Base-by-base conservation (phyloP, 2,329 filamentous ascomycete species). In the Aureobasidium musti region DNA sequence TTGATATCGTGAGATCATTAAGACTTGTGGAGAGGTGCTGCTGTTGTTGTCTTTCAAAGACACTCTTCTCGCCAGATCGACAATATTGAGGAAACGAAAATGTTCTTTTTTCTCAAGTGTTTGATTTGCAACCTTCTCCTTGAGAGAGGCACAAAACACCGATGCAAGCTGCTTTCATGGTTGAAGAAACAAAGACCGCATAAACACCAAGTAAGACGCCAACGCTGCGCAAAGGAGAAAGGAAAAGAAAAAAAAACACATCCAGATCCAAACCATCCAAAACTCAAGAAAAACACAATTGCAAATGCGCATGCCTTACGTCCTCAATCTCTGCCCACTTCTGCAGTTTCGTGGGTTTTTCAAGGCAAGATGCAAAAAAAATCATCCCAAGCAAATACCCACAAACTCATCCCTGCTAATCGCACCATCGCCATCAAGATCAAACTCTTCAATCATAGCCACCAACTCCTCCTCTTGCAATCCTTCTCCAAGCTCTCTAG, bases 371-470 rank as follows among this genome's bases (percentile, higher is more conserved):
- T 14, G 8, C n/a, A 14, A 11, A 6, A 6, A 21, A 7, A 11
- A 5, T 21, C 50, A 66, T 4, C 80, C 80, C 76, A 88, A 79
- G 76, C 87, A 89, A 70, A 89, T 89, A n/a, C 84, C 83, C 71
- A 89, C 80, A 79, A 89, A 89, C 67, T 86, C 86, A 67, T 89
- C 86, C 72, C 84, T 76, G 56, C 82, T 83, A 70, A 89, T 87
- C 67, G 84, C 92, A 13, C 93, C 93, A 72, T 96, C 96, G 1
- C 92, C 94, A 75, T 96, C 91, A 70, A 97, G 84, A 80, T 99
- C 95, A 81, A 98, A 96, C 79, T 98, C 94, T 74, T 97, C 92
- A 80, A 99, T 95, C 95, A 99, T 99, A 70, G 92, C 92, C 72
- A 87, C 84, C 69, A 99, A 83, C 77, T 99, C 95, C 73, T 96